Evolutionary conservation across 345 rosid species (phyloP), one percentile per base, ranked within the genome.

Genomic region (Aurinia saxatilis): DNA sequence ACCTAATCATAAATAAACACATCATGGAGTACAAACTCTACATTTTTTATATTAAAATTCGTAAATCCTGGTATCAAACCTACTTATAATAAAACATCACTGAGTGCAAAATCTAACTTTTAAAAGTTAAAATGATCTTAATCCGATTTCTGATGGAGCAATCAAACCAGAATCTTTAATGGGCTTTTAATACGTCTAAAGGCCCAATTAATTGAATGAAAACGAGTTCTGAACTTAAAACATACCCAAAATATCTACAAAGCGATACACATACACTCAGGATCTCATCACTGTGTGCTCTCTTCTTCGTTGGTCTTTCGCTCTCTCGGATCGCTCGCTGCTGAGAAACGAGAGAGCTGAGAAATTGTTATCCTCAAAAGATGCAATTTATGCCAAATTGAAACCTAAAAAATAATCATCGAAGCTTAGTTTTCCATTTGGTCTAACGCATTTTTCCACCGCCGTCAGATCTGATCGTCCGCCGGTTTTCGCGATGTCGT

Each of bases 401-500:
- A 50, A 50, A 51, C 42, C 15, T n/a, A n/a, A n/a, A n/a, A n/a
- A n/a, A 23, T 1, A 13, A 50, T 59, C 60, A 23, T 42, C 66
- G 23, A n/a, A 42, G n/a, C 15, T 2, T 41, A 34, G 27, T 50
- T 50, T n/a, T n/a, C n/a, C 60, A 50, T 14, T n/a, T 58, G 25
- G 5, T 52, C 15, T 51, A 9, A 52, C 68, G 62, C 63, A 61
- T 54, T 62, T 54, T 62, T 13, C 10, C 27, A 30, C 12, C 42
- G 5, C 7, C 63, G 23, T 67, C 77, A 78, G 86, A 81, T 81
- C 86, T 76, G 82, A 48, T 75, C 52, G 15, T 35, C 60, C 65
- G 59, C 73, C 74, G 70, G 75, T 64, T 65, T 58, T 67, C 80
- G 78, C 78, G 79, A 92, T 92, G 98, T 70, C 70, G 73, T 73